These are phyloP conservation scores for Penicillium sp. DNA, from an alignment of 2,329 filamentous ascomycete species.

Conservation along the genomic window DNA sequence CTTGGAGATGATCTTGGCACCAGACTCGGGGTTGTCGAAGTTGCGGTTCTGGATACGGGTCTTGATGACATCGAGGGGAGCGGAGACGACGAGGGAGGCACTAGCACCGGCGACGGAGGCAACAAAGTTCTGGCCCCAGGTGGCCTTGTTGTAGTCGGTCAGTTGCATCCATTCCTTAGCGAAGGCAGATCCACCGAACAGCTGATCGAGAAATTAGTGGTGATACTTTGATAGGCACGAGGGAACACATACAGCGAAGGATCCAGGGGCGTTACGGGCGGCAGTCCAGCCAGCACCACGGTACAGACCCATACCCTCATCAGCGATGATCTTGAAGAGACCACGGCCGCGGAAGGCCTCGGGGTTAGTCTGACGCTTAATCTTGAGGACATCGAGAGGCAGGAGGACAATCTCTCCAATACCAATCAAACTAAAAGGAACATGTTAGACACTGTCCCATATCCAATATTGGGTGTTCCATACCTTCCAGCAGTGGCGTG, in stretches of 20 bases:
- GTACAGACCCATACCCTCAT: constrained; percentile 95
- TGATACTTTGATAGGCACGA: constrained; percentile 17
- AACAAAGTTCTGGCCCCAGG: constrained; percentile 95
- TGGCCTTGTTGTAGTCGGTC: constrained; percentile 90
- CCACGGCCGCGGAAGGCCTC: constrained; percentile 96
- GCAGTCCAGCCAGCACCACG: constrained; percentile 97
- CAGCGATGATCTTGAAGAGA: constrained; percentile 81
- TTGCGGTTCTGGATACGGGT: constrained; percentile 98
- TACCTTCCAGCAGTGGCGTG: constrained; percentile 92
- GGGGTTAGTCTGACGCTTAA: constrained; percentile 99
- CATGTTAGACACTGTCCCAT: constrained; percentile 1
- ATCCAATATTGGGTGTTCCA: constrained; percentile 18
- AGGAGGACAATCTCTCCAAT: constrained; percentile 96
- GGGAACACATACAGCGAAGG: constrained; percentile 75
- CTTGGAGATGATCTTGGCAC: constrained; percentile 85
- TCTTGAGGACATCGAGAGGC: constrained; percentile 95
- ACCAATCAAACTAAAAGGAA: constrained; percentile 72
- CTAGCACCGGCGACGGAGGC: constrained; percentile 94
- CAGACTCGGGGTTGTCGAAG: constrained; percentile 96
- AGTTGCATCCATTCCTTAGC: constrained; percentile 96
- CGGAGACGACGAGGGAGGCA: constrained; percentile 93
- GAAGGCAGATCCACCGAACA: constrained; percentile 96
- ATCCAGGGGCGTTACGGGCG: constrained; percentile 92
- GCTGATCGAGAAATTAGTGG: constrained; percentile 50
- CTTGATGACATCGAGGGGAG: constrained; percentile 96